Base-by-base conservation (phyloP, 345 rosid genomes). In the Triadica sebifera region DNA sequence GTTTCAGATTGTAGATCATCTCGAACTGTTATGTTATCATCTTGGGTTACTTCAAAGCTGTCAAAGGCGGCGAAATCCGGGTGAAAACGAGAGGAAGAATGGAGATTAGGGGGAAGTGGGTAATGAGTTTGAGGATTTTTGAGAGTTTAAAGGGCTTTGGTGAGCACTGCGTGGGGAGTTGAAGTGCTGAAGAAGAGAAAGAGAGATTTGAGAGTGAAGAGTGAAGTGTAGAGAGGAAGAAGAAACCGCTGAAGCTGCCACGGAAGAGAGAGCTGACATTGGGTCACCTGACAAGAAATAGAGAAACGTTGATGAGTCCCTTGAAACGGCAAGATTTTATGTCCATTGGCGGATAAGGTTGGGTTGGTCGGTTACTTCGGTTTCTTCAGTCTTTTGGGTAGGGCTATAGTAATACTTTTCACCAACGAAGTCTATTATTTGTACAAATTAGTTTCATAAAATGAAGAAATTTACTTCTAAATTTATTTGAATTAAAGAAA, bases 111-210 rank as follows among this genome's bases (percentile, higher is more conserved):
- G 66, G 51, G 85, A 72, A 29, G 62, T 81, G 77, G 77, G 70
- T 64, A 78, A 70, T 75, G 84, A 87, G 81, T 45, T 81, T 83
- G 67, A 87, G 70, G 49, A 89, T 82, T 52, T 85, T 85, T 45
- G 80, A 79, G 52, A 66, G 81, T 67, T 63, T 65, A 56, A 46
- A 74, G 29, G 85, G 62, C 19, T 76, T 76, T 8, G 70, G 76
- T 62, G 41, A 69, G 77, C 69, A 73, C 12, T 71, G 55, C 78
- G 79, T 76, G 71, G 79, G 53, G 72, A 67, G 49, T 55, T 55
- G 65, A 25, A 64, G 61, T 37, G 70, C 63, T 24, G 80, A 59
- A 64, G 24, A 63, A 73, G 69, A 49, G 73, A 64, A 76, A 13
- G 79, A 73, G 58, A 76, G 71, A 41, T 69, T 72, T 75, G 77